A percentile compares a stretch with the other conserved stretches of the same genome.
These are phyloP conservation scores for Penicillium sp. DNA, from an alignment of 2,329 filamentous ascomycete species.

Conservation along the genomic window DNA sequence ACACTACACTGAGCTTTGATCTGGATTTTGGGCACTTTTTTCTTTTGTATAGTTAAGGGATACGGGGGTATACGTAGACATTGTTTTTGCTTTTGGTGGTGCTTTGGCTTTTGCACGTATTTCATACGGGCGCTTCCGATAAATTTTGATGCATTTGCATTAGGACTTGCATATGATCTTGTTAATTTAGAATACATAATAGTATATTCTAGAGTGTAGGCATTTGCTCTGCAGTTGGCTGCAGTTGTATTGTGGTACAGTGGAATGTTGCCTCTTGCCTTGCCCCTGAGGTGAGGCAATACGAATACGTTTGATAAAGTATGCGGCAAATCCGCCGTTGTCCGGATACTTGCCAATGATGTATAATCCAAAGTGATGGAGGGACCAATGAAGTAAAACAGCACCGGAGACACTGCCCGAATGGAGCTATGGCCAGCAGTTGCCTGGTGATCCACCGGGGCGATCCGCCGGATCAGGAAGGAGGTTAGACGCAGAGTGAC, in stretches of 20 bases:
- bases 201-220: too few species aligned
- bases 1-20: not conserved
- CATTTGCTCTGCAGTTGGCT: too few species aligned
- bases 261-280: not conserved
- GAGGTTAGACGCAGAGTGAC: conserved; percentile 15
- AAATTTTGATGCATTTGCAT: not conserved
- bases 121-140: not conserved
- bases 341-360: not conserved
- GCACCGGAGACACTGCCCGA: conserved; percentile 20
- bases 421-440: conserved; percentile 33
- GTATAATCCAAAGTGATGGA: not conserved
- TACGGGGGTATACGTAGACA: too few species aligned
- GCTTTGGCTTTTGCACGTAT: not conserved
- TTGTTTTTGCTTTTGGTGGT: not conserved
- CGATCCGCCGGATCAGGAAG: conserved; percentile 23
- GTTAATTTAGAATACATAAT: too few species aligned
- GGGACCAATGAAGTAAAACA: not conserved
- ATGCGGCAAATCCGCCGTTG: not conserved
- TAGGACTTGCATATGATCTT: not conserved
- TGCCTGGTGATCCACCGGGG: conserved; percentile 23
- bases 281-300: not conserved
- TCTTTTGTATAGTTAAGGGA: not conserved
- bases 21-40: not conserved
- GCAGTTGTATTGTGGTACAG: too few species aligned
- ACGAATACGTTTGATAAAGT: too few species aligned